A percentile compares a stretch with the other conserved stretches of the same genome.
Conservation (phyloP, 441 rosid genomes). For the Adansonia madagascariensis region DNA sequence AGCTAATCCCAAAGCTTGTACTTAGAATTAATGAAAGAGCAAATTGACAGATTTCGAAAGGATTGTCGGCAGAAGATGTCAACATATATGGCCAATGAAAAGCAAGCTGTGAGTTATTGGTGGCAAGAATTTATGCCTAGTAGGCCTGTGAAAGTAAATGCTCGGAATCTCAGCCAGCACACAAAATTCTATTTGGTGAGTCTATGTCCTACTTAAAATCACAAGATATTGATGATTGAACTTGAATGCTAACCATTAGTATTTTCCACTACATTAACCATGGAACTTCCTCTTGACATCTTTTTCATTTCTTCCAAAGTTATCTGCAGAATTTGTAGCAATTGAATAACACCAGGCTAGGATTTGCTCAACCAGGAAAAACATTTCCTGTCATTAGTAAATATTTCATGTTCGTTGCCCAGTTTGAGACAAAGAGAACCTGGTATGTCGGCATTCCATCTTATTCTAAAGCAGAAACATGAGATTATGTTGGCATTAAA, state of each 20-base stretch:
- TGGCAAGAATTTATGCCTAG: not conserved
- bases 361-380: not conserved
- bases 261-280: not conserved
- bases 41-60: constrained; percentile 11
- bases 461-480: not conserved
- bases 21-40: not conserved
- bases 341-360: not conserved
- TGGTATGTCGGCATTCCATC: not conserved
- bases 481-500: not conserved
- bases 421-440: not conserved
- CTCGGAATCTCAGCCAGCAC: constrained; percentile 5
- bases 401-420: not conserved
- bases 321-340: not conserved
- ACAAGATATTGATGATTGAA: not conserved
- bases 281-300: not conserved
- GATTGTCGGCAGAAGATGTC: not conserved
- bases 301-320: not conserved
- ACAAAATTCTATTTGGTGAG: not conserved
- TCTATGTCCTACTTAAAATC: not conserved
- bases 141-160: not conserved
- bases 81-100: not conserved
- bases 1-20: not conserved
- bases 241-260: not conserved
- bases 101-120: not conserved
- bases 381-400: not conserved